phyloP scores from a whole-genome alignment of 495 filamentous ascomycete species.

The Talaromyces ruber region DNA sequence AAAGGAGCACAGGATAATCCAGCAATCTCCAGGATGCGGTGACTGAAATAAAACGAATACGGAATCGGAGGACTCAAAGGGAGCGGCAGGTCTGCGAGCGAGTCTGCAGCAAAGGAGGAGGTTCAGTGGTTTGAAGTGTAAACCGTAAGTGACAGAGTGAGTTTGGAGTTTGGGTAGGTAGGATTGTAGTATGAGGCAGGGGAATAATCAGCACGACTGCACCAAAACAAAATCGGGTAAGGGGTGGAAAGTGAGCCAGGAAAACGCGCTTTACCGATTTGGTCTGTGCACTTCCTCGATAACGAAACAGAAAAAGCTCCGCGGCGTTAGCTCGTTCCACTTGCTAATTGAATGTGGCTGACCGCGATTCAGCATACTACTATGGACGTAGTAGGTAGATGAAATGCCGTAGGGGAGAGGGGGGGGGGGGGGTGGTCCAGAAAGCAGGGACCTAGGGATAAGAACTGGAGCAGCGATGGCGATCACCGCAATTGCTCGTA shows the following conservation, averaged over 20 bases:
- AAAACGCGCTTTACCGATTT: constrained; percentile 1
- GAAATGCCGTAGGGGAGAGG: background rate
- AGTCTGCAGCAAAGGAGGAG: background rate
- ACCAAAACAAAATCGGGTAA: constrained; percentile 4
- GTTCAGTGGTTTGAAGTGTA: background rate
- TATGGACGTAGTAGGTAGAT: background rate
- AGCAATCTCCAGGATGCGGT: constrained; percentile 5
- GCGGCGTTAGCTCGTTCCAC: background rate
- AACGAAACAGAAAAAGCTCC: constrained; percentile 3
- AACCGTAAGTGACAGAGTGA: background rate
- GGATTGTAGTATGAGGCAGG: background rate
- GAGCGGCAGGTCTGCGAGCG: background rate
- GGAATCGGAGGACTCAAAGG: background rate
- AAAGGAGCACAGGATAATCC: background rate
- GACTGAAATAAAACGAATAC: background rate
- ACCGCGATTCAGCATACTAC: background rate
- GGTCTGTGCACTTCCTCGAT: background rate
- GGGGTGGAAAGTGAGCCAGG: background rate
- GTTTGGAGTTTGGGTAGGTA: background rate
- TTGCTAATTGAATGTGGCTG: background rate
- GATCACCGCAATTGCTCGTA: background rate
- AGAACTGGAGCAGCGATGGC: background rate
- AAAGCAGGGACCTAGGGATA: background rate
- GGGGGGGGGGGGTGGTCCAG: background rate
- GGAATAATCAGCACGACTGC: background rate